Conservation (phyloP, 2,329 filamentous ascomycete species). For the Emydomyces testavorans region DNA sequence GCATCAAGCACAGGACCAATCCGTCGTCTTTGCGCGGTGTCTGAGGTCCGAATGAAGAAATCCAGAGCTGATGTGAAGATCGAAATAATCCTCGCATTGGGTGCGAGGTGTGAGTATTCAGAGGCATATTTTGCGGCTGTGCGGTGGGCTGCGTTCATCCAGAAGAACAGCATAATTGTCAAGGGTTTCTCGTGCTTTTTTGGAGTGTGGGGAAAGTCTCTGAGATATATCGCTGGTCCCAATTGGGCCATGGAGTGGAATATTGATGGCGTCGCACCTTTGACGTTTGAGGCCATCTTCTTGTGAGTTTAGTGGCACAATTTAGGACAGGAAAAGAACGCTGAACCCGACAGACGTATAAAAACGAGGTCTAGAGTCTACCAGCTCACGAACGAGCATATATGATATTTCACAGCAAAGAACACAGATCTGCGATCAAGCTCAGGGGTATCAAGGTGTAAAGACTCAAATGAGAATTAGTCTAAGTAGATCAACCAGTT, state of each 20-base stretch:
- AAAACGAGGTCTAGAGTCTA: no score
- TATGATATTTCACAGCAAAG: no score
- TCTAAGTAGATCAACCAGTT: neutral
- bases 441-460: no score
- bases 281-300: neutral
- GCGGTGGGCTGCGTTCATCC: conserved; percentile 38
- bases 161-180: conserved; percentile 38
- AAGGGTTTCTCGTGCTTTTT: conserved; percentile 14
- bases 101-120: conserved; percentile 35
- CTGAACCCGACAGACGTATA: no score
- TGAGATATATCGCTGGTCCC: conserved; percentile 31
- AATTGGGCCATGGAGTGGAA: conserved; percentile 26
- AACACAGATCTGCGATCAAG: neutral
- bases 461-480: neutral
- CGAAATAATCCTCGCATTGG: conserved; percentile 35
- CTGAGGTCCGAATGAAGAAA: conserved; percentile 23
- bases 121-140: conserved; percentile 40
- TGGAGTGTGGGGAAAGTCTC: conserved; percentile 19
- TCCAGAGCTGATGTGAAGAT: conserved; percentile 29
- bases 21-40: conserved; percentile 20
- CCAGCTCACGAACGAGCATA: no score
- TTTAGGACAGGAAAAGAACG: no score
- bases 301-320: neutral
- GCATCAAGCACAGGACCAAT: conserved; percentile 29
- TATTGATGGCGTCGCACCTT: neutral